Evolutionary conservation across 179 eudicot genomes (phyloP), one percentile per base, ranked within the genome.

Genomic region (Kewa caespitosa): DNA sequence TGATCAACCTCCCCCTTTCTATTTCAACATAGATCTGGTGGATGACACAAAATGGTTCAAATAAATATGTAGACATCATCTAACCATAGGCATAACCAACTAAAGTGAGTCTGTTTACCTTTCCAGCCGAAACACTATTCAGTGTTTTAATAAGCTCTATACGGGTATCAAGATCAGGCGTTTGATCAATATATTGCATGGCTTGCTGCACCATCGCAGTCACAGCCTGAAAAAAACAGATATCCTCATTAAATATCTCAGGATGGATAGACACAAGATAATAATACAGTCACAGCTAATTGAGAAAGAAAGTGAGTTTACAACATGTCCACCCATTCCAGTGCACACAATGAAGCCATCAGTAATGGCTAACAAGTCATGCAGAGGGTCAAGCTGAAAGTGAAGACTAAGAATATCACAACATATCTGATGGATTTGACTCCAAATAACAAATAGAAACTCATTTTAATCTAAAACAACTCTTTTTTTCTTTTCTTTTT

Each of bases 151-250:
- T 95, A 71, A 95, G 97, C 84, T 92, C 97, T 70, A 91, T 83
- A 80, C 91, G 90, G 76, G 88, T 87, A 70, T 91, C 97, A 38
- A 95, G 36, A 87, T 95, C 97, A 31, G 97, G 99, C 23, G 99
- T 93, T 87, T 92, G 88, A 66, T 95, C 97, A 75, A 92, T 90
- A 83, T 92, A 92, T 61, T 86, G 87, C 94, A 95, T 92, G 41
- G 99, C 99, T 84, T 88, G 97, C 82, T 90, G 93, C 82, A 95
- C 99, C 97, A 95, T 92, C 6, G 97, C 95, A 79, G 92, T 90
- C 74, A 91, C 92, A 80, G 91, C 97, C 99, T 92, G 83, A 8
- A 31, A 64, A 37, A 72, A 78, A 28, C 25, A 67, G 30, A 78
- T 28, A 52, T 18, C 43, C 37, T 22, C 28, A 1, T 73, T 34